Evolutionary conservation across 441 rosid genomes (phyloP), one percentile per base, ranked within the genome.

Genomic region (Arabidopsis lyrata): DNA sequence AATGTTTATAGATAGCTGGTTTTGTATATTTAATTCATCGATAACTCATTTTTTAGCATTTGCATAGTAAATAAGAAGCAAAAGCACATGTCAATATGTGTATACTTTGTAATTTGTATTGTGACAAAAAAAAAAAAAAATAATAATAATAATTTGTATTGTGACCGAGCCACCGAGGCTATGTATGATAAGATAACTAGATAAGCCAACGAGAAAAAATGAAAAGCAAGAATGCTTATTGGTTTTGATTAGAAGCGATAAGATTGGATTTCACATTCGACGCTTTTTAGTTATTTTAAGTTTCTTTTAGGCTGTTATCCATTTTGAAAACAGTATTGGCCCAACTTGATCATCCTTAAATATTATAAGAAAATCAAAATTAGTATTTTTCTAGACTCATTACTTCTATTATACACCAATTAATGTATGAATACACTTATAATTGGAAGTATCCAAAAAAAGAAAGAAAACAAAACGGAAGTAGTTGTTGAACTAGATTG

Each of bases 171-270:
- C 74, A 45, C 48, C 48, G 31, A 72, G 63, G 77, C 74, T 65
- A 73, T 70, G 61, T 22, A 64, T 77, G 80, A 81, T 79, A 76
- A 60, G 32, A 60, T 50, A 50, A 50, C 55, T 50, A 80, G 86
- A 86, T 82, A 86, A 86, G 87, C 77, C 31, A 67, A 52, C 24
- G 66, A 42, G 63, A 59, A 47, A 47, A 50, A 79, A 74, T 78
- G 85, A 85, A 83, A 83, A 82, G 91, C 82, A 66, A 66, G 63
- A 60, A 67, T 67, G 80, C 78, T 73, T 87, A 81, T 83, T 82
- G 86, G 81, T 54, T 71, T 71, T 74, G 63, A 58, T 57, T 68
- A 66, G 59, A 61, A 63, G 69, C 67, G 67, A 76, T 76, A 64
- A 76, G 76, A 52, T 64, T 48, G 6, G 67, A 18, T 70, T 56